Conservation (phyloP, 2,329 filamentous ascomycete species). For the Talaromyces verruculosus region DNA sequence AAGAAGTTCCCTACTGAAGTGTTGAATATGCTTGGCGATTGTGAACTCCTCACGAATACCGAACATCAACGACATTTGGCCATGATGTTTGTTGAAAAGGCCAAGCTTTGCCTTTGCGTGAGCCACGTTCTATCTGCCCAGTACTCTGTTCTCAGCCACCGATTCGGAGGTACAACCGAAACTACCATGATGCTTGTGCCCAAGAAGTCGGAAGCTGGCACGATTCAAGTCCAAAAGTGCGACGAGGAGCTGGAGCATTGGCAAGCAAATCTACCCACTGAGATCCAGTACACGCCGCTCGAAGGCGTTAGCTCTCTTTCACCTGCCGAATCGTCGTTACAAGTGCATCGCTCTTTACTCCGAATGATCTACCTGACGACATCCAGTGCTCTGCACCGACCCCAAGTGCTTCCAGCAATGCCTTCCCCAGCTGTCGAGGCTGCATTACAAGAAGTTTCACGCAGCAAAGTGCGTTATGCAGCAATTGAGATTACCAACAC, state of each 20-base stretch:
- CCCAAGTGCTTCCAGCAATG: constrained; percentile 79
- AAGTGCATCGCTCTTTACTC: constrained; percentile 77
- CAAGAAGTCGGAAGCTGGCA: constrained; percentile 81
- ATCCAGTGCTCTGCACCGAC: constrained; percentile 83
- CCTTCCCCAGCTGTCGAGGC: constrained; percentile 58
- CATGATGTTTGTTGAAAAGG: constrained; percentile 86
- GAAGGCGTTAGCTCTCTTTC: constrained; percentile 56
- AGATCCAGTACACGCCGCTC: constrained; percentile 66
- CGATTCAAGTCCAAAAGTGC: constrained; percentile 74
- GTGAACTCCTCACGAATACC: constrained; percentile 68
- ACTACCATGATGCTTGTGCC: constrained; percentile 86
- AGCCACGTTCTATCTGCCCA: constrained; percentile 86
- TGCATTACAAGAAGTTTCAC: constrained; percentile 77
- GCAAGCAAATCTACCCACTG: constrained; percentile 68
- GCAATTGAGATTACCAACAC: constrained; percentile 84
- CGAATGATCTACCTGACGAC: constrained; percentile 95
- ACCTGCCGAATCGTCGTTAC: constrained; percentile 50
- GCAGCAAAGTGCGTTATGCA: constrained; percentile 77
- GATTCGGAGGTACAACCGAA: constrained; percentile 70
- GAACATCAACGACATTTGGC: constrained; percentile 76
- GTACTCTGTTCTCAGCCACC: constrained; percentile 85
- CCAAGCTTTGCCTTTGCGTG: constrained; percentile 84
- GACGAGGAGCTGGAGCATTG: constrained; percentile 77
- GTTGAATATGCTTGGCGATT: constrained; percentile 67
- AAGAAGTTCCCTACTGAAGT: constrained; percentile 66